A percentile compares a stretch with the other conserved stretches of the same genome.
These are phyloP conservation scores for Amanita jacksonii DNA, from an alignment of 768 basidiomycete genomes.

Conservation along the genomic window DNA sequence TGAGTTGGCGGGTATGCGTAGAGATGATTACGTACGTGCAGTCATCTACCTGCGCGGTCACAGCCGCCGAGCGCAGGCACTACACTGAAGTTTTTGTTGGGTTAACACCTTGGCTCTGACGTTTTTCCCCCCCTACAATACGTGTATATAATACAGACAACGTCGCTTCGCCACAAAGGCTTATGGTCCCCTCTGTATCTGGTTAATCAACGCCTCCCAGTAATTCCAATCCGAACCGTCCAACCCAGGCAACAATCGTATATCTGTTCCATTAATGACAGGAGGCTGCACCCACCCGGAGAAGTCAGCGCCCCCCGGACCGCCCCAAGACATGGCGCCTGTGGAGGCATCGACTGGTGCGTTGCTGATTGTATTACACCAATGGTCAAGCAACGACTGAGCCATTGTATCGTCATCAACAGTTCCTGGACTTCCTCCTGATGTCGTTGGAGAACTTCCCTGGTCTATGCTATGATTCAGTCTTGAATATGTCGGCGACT, in stretches of 20 bases:
- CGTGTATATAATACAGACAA: slow-evolving; percentile 2
- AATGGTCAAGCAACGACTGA: slow-evolving; percentile 73
- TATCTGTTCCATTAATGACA: slow-evolving; percentile 30
- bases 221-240: slow-evolving; percentile 71
- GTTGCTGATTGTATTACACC: slow-evolving; percentile 75
- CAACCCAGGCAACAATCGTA: slow-evolving; percentile 35
- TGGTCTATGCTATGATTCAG: slow-evolving; percentile 45
- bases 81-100: too few relatives aligned
- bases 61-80: not conserved
- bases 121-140: too few relatives aligned
- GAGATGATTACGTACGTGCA: slow-evolving; percentile 7
- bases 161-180: not conserved
- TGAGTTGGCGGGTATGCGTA: slow-evolving; percentile 2
- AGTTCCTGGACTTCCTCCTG: slow-evolving; percentile 61
- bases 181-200: slow-evolving; percentile 36
- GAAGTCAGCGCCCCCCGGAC: slow-evolving; percentile 45
- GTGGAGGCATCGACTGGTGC: slow-evolving; percentile 43
- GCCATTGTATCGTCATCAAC: slow-evolving; percentile 65
- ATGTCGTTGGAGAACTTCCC: slow-evolving; percentile 48
- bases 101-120: too few relatives aligned
- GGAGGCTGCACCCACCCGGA: slow-evolving; percentile 48
- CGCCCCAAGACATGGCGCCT: slow-evolving; percentile 51
- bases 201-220: slow-evolving; percentile 73
- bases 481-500: slow-evolving; percentile 52
- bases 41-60: slow-evolving; percentile 5